Evolutionary conservation across 768 basidiomycete genomes (phyloP), one percentile per base, ranked within the genome.

Genomic region (Hemileccinum impolitum): DNA sequence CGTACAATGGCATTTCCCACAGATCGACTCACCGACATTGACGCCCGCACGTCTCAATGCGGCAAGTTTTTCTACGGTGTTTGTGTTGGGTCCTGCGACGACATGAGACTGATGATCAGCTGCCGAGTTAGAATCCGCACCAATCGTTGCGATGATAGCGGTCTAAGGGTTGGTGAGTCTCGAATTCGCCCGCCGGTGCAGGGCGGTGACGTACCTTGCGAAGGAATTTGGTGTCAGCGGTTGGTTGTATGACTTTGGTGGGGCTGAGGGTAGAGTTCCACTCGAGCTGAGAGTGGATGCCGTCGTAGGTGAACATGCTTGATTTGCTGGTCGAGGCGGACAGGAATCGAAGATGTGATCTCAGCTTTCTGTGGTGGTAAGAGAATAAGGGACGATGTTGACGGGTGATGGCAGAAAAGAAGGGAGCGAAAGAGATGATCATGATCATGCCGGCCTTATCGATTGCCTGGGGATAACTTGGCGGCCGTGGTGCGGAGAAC

Each of bases 91-190:
- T 36, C 93, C 92, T 94, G 57, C 40, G 60, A 45, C 39, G 40
- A 30, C 26, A 36, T 63, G 51, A 57, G 45, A 40, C 4, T 19
- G 35, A 28, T 28, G 45, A 25, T 12, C 28, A 38, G 25, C 28
- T 5, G 39, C 13, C 36, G n/a, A 12, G 41, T 14, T 25, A 12
- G 51, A 48, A 51, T 48, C 52, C 78, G 52, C 58, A 89, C 95
- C 96, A 64, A 99, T 99, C 58, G 96, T 99, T 51, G 94, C 95
- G 69, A 99, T 98, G 73, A 99, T 98, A 52, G 90, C 79, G 13
- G 94, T 96, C 96, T 99, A 59, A 17, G 39, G 34, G 54, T 12
- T 46, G 39, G 38, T 57, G 30, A 59, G 43, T 45, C 34, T 39
- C 8, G 41, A 35, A 25, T 23, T 40, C 14, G 36, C 13, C 11